phyloP scores from a whole-genome alignment of 345 rosid genomes.

The Brassica rapa region DNA sequence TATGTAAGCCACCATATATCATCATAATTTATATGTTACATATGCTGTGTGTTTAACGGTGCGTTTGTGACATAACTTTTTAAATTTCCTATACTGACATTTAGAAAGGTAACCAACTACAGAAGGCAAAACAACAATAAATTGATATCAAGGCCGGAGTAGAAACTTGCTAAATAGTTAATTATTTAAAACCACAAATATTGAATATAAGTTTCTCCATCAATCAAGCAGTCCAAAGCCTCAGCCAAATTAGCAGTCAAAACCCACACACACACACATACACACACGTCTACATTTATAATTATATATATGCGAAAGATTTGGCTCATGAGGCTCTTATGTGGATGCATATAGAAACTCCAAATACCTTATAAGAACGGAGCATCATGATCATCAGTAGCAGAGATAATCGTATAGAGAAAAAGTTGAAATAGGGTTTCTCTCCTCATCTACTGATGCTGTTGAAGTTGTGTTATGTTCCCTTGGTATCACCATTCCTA shows the following conservation, averaged over 20 bases:
- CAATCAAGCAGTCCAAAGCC: conserved; percentile 16
- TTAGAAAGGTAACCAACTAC: not conserved
- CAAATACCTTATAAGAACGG: conserved; percentile 21
- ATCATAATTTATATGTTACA: not conserved
- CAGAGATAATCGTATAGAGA: conserved; percentile 34
- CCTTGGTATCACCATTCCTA: conserved; percentile 27
- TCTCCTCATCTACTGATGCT: conserved; percentile 30
- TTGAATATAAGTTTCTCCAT: not conserved
- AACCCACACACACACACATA: conserved; percentile 6
- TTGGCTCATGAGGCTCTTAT: conserved; percentile 1
- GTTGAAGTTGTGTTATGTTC: conserved; percentile 31
- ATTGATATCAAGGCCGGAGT: not conserved
- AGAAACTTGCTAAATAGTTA: not conserved
- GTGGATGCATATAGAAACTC: conserved; percentile 18
- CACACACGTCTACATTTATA: conserved; percentile 16
- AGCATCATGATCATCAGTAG: conserved; percentile 26
- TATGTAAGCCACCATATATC: not conserved
- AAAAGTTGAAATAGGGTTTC: conserved; percentile 31
- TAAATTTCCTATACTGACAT: not conserved
- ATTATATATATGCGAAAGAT: not conserved
- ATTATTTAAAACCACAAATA: not conserved
- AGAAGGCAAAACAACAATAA: not conserved
- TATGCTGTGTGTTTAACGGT: conserved; percentile 2
- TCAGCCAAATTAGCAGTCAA: conserved; percentile 14
- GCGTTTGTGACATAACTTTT: not conserved